A percentile compares a stretch with the other conserved stretches of the same genome.
Evolutionary conservation across 441 rosid genomes (phyloP).

Genomic region (Corymbia calophylla): DNA sequence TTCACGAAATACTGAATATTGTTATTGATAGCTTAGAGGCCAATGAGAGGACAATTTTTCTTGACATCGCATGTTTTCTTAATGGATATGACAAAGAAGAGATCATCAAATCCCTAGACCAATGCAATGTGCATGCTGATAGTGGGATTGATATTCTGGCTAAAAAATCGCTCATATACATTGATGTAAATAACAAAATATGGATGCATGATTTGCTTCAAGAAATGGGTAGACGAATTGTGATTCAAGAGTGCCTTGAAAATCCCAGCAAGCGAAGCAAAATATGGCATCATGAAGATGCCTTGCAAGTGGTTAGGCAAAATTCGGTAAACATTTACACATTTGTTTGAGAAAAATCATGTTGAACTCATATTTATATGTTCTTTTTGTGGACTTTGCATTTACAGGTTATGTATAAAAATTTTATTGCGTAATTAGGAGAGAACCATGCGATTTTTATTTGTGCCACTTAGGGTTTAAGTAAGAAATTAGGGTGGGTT

Average conservation of each 20-base stretch:
- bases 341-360: background rate
- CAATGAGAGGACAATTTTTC: background rate
- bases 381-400: background rate
- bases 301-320: background rate
- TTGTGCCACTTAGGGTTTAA: background rate
- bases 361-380: background rate
- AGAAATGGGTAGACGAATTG: background rate
- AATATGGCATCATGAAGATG: background rate
- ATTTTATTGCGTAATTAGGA: background rate
- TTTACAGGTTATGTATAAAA: background rate
- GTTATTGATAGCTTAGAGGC: background rate
- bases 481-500: background rate
- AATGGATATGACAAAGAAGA: background rate
- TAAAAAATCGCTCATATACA: background rate
- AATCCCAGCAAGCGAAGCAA: background rate
- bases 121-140: fast-evolving
- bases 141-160: background rate
- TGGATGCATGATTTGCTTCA: background rate
- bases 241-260: background rate
- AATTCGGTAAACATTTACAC: background rate
- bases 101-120: background rate
- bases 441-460: background rate
- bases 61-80: background rate
- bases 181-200: background rate
- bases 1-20: background rate